phyloP scores from a whole-genome alignment of 208 protist genomes.

The Angomonas deanei region DNA sequence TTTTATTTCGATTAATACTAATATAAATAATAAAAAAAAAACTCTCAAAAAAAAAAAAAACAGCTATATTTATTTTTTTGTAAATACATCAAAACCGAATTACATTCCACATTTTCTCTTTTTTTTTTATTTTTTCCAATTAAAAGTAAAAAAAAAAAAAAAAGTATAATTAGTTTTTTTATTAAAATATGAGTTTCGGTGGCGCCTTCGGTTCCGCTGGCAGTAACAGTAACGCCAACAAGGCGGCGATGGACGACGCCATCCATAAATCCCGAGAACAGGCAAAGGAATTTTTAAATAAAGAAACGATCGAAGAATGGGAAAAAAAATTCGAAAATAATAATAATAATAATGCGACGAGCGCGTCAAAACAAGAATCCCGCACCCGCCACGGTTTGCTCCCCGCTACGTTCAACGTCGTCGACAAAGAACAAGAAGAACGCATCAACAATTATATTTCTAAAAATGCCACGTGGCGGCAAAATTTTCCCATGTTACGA shows the following conservation, averaged over 20 bases:
- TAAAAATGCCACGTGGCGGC: constrained; percentile 48
- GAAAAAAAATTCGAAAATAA: constrained; percentile 30
- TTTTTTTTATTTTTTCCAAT: constrained; percentile 2
- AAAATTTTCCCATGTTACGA: constrained; percentile 49
- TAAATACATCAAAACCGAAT: background rate
- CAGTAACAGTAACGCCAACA: background rate
- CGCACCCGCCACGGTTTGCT: constrained; percentile 60
- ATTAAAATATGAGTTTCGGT: constrained; percentile 4
- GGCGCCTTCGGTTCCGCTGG: background rate
- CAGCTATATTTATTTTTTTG: background rate
- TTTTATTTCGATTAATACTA: background rate
- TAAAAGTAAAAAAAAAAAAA: background rate
- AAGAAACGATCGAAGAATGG: constrained; percentile 52
- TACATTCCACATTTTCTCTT: background rate
- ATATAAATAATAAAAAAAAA: constrained; percentile 3
- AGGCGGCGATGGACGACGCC: background rate
- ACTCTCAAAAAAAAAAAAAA: background rate
- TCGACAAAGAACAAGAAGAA: constrained; percentile 51
- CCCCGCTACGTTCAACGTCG: constrained; percentile 44
- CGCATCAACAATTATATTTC: constrained; percentile 60
- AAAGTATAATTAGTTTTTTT: constrained; percentile 11
- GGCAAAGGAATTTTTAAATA: constrained; percentile 50
- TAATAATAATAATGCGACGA: background rate
- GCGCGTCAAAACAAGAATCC: background rate
- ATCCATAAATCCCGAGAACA: constrained; percentile 25